Base-by-base conservation (phyloP, 2,329 filamentous ascomycete species). In the Calonectria henricotiae region DNA sequence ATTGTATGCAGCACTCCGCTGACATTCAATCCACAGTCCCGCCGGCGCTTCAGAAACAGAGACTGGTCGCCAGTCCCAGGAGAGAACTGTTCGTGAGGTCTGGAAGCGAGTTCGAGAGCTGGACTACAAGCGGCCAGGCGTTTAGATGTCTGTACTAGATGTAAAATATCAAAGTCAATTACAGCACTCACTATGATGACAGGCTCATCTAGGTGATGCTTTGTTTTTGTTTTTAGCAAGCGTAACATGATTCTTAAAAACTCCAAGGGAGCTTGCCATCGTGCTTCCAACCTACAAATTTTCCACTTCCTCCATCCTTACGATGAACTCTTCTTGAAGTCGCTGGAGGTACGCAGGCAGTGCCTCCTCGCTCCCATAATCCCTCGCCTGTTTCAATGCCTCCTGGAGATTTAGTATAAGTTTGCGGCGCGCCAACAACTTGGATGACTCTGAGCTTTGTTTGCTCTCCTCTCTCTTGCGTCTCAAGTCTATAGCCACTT, bases 381-480 rank as follows among this genome's bases (percentile, higher is more conserved):
- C 85, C 1, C 86, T 84, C 0, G 93, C 92, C 69, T 96, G 92
- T 13, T 89, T 79, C 30, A 98, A 84, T 54, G 93, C 90, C 74
- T 95, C 94, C 58, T 90, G 89, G 13, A 98, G 82, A 37, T 90
- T 90, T 8, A 96, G 84, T 1, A 97, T 86, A 13, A 98, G 82
- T 71, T 93, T 95, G 27, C 94, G 86, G 39, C 91, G 89, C n/a
- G 88, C 87, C 9, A 89, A 85, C 25, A 91, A 82, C 6, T 89
- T 87, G 15, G 90, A 84, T 0, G 88, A 87, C 65, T 89, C 86
- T 0, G 90, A 91, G 2, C 83, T 86, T 73, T 88, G 88, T 75
- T 89, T 90, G 73, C 86, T 90, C 30, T 85, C 86, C 67, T 90
- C 87, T 23, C 87, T 85, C 25, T 88, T 87, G 11, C 84, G 82